These are phyloP conservation scores for Rhodotorula graminis DNA, from an alignment of 768 basidiomycete genomes.

Conservation along the genomic window DNA sequence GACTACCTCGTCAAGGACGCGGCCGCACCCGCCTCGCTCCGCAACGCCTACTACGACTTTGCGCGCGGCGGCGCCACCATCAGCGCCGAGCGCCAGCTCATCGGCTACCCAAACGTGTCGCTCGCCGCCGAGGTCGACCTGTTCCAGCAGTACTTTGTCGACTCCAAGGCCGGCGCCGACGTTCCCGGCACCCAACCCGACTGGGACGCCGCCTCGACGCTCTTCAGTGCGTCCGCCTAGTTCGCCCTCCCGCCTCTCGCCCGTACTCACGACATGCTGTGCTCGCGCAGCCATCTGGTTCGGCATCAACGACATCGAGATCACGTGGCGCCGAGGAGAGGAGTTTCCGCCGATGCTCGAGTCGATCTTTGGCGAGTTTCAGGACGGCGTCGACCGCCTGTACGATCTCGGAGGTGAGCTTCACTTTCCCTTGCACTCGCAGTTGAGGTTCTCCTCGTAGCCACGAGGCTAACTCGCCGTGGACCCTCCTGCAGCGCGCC, in stretches of 20 bases:
- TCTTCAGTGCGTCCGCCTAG: slow-evolving; percentile 5
- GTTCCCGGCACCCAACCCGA: background rate
- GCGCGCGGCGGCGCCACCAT: slow-evolving; percentile 1
- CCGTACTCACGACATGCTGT: background rate
- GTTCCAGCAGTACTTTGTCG: background rate
- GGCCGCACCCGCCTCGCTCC: background rate
- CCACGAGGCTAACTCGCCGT: too few relatives aligned
- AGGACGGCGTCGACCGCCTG: background rate
- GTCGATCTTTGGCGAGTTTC: background rate
- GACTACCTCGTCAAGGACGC: background rate
- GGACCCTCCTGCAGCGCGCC: background rate
- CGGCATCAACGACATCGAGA: slow-evolving; percentile 16
- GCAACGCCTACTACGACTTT: background rate
- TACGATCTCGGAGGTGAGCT: background rate
- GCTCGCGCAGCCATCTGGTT: background rate
- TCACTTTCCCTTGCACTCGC: too few relatives aligned
- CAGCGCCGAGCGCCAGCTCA: background rate
- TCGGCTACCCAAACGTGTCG: background rate
- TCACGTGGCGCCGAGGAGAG: background rate
- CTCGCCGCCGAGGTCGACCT: background rate
- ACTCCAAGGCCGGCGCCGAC: background rate
- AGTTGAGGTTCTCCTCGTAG: background rate
- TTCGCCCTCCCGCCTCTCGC: too few relatives aligned
- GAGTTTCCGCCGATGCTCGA: background rate
- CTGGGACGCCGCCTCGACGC: background rate